Base-by-base conservation (phyloP, 1,139 yeast genomes). In the Sugiyamaella neomexicana region DNA sequence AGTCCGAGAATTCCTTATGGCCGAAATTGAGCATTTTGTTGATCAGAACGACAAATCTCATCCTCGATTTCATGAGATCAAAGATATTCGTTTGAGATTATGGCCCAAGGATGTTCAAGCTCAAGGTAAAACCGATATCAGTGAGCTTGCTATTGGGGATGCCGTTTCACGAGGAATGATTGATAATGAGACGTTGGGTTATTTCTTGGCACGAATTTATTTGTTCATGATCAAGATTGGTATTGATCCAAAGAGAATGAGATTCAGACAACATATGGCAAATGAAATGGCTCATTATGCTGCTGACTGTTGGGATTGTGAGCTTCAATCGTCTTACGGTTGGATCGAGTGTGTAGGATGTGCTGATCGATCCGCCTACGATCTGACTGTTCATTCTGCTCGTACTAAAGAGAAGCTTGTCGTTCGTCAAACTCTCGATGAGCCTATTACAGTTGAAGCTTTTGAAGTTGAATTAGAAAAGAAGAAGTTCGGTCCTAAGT, bases 281-380 rank as follows among this genome's bases (percentile, higher is more conserved):
- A 95, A 93, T 72, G 99, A 95, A 78, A 95, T 95, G 99, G 99
- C 99, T 25, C 99, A 95, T 73, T 95, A 95, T 72, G 99, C 99
- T 57, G 85, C 96, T 63, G 99, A 95, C 76, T 95, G 99, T 79
- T 95, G 99, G 99, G 99, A 95, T 77, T 97, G 97, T 61, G 99
- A 95, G 78, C 80, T 95, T 66, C 85, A 88, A 67, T 86, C 97
- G 42, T 88, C 97, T 38, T 95, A 89, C 69, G 98, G 99, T 64
- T 95, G 99, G 99, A 87, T 95, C 66, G 99, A 95, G 77, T 93
- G 99, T 83, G 98, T 93, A 69, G 99, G 99, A 64, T 93, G 99
- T 78, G 99, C 99, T 60, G 99, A 95, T 75, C 85, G 99, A 78
- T 89, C 97, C 50, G 99, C 99, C 45, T 95, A 90, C 71, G 99